Evolutionary conservation across 176 grass and related monocot species (phyloP).

Genomic region (Zoysia pacifica): DNA sequence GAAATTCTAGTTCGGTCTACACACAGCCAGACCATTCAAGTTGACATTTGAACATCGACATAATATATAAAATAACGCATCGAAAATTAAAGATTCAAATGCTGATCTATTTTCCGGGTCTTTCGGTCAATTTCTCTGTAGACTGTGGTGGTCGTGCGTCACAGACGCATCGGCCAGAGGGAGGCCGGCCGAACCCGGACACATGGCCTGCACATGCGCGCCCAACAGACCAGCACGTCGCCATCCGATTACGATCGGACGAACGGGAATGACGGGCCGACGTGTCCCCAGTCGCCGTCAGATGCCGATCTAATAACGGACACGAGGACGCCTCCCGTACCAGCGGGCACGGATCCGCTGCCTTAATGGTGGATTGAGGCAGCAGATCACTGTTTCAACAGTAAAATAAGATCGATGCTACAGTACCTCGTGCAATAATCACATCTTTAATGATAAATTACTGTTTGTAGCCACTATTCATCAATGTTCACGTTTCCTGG

Average conservation of each 20-base stretch:
- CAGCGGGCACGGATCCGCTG: too few relatives aligned
- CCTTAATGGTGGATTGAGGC: too few relatives aligned
- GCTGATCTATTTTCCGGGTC: not conserved
- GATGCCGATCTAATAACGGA: not conserved
- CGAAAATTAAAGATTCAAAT: too few relatives aligned
- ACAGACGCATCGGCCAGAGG: too few relatives aligned
- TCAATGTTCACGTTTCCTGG: too few relatives aligned
- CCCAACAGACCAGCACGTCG: not conserved
- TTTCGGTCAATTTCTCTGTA: not conserved
- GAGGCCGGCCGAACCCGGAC: not conserved
- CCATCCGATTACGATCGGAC: slow-evolving; percentile 49
- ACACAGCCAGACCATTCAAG: not conserved
- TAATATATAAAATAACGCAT: not conserved
- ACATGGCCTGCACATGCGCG: slow-evolving; percentile 33
- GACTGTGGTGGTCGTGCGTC: not conserved
- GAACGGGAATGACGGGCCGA: not conserved
- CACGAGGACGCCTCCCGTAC: too few relatives aligned
- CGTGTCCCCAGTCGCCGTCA: not conserved
- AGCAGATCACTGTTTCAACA: too few relatives aligned
- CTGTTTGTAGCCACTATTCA: too few relatives aligned
- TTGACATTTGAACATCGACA: not conserved
- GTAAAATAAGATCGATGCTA: too few relatives aligned
- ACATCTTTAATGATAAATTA: too few relatives aligned
- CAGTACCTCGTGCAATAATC: too few relatives aligned
- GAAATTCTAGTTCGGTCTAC: not conserved